Conservation (phyloP, 1,139 yeast species). For the Scheffersomyces titani region DNA sequence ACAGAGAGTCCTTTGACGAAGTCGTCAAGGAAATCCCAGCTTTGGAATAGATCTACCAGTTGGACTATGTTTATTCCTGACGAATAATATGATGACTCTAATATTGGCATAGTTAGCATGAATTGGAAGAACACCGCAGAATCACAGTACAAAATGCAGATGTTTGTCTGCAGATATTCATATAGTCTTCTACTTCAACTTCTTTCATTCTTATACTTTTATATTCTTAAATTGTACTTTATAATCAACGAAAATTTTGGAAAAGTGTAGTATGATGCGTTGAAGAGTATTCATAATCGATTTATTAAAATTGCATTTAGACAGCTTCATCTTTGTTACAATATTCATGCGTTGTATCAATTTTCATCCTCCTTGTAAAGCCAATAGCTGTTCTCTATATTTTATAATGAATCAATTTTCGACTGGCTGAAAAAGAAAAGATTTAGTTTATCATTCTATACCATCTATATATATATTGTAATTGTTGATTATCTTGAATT, state of each 20-base stretch:
- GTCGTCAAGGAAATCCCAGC: conserved; percentile 83
- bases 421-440: too few relatives aligned
- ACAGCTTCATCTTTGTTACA: too few relatives aligned
- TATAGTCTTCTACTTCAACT: not conserved
- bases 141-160: not conserved
- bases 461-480: too few relatives aligned
- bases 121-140: not conserved
- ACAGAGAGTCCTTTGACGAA: conserved; percentile 91
- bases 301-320: not conserved
- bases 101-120: not conserved
- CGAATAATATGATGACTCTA: not conserved
- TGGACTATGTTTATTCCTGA: not conserved
- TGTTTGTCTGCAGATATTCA: not conserved
- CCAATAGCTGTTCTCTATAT: too few relatives aligned
- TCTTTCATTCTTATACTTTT: not conserved
- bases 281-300: not conserved
- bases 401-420: too few relatives aligned
- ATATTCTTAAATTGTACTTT: conserved; percentile 1
- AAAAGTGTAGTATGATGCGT: not conserved
- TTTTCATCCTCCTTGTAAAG: too few relatives aligned
- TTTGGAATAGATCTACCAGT: conserved; percentile 18
- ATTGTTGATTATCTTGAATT: not conserved
- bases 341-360: too few relatives aligned
- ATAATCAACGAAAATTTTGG: not conserved
- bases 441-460: too few relatives aligned